Evolutionary conservation across 2,329 filamentous ascomycete species (phyloP).

Genomic region (Harringtonia aguacate): DNA sequence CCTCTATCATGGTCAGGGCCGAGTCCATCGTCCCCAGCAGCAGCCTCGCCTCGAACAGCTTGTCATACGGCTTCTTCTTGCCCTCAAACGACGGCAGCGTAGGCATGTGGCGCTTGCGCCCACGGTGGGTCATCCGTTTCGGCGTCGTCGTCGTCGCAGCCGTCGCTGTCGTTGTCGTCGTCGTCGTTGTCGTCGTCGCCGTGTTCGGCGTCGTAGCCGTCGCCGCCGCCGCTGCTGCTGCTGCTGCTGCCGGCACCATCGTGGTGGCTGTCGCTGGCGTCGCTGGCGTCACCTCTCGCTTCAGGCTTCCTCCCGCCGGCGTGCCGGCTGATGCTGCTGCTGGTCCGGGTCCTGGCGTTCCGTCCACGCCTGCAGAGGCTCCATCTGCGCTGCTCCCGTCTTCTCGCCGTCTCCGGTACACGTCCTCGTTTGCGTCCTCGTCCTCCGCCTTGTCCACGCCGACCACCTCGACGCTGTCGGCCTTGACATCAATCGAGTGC

Average conservation of each 20-base stretch:
- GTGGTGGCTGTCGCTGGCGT: constrained; percentile 11
- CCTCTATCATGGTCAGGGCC: constrained; percentile 37
- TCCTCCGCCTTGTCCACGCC: constrained; percentile 24
- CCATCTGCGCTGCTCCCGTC: neutral
- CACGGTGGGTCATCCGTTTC: no score
- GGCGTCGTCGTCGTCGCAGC: constrained; percentile 3
- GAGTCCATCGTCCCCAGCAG: constrained; percentile 32
- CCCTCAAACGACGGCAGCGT: constrained; percentile 16
- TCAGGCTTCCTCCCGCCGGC: neutral
- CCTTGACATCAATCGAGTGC: constrained; percentile 42
- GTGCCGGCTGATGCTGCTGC: neutral
- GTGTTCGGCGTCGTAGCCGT: constrained; percentile 1
- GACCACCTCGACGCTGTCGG: constrained; percentile 25
- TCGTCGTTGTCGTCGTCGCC: constrained; percentile 11
- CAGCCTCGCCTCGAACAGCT: constrained; percentile 39
- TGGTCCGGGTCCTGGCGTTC: no score
- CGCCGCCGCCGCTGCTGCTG: neutral
- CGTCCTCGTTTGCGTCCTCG: constrained; percentile 22
- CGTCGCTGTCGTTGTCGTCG: constrained; percentile 14
- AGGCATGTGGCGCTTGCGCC: constrained; percentile 25
- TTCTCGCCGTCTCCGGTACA: constrained; percentile 11
- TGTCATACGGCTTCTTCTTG: constrained; percentile 35
- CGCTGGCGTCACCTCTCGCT: constrained; percentile 7
- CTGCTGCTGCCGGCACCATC: neutral
- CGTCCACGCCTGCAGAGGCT: no score